These are phyloP conservation scores for Botrytis fragariae DNA, from an alignment of 2,329 filamentous ascomycete genomes.

Conservation along the genomic window DNA sequence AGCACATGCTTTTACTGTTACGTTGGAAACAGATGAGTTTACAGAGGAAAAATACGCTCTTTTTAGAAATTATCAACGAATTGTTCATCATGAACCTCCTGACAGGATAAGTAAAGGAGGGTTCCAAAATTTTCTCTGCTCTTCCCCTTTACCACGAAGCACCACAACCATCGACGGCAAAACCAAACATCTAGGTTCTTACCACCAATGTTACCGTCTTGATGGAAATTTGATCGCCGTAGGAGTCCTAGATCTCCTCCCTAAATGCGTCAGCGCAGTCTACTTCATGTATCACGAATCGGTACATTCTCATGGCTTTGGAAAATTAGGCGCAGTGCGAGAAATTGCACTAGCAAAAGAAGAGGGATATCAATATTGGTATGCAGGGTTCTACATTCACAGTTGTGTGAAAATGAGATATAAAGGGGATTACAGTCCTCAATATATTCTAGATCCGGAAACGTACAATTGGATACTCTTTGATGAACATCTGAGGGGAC, in stretches of 20 bases:
- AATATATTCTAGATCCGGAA: conserved; percentile 70
- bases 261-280: conserved; percentile 74
- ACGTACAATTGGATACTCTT: conserved; percentile 61
- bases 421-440: conserved; percentile 75
- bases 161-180: conserved; percentile 51
- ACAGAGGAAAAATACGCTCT: conserved; percentile 73
- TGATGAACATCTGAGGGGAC: conserved; percentile 52
- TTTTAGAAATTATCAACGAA: conserved; percentile 71
- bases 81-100: conserved; percentile 67
- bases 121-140: conserved; percentile 72
- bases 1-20: conserved; percentile 65
- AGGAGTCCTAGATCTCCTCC: conserved; percentile 73
- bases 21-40: conserved; percentile 66
- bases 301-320: conserved; percentile 66
- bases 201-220: conserved; percentile 77
- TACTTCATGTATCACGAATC: conserved; percentile 82
- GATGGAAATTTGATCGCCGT: conserved; percentile 74
- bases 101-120: conserved; percentile 56
- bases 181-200: conserved; percentile 63
- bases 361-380: conserved; percentile 73
- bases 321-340: conserved; percentile 71
- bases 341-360: conserved; percentile 71
- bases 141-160: conserved; percentile 56
- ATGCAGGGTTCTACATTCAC: conserved; percentile 80
- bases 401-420: conserved; percentile 80